Evolutionary conservation across 2,329 filamentous ascomycete genomes (phyloP).

Genomic region (Colletotrichum higginsianum): DNA sequence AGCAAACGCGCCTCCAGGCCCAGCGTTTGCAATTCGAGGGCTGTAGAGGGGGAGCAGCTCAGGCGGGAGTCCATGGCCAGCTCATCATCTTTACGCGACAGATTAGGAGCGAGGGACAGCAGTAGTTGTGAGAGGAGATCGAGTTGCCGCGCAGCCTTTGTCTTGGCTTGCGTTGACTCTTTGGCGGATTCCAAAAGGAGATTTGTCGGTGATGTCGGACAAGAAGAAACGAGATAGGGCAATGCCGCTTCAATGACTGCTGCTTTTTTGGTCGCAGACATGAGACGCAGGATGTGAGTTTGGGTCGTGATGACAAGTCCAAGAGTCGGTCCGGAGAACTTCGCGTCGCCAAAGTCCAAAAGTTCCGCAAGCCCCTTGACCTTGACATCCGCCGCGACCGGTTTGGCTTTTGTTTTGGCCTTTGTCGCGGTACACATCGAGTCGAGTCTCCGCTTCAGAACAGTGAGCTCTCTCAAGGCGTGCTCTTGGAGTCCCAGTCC

Average conservation of each 20-base stretch:
- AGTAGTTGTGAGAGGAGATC: conserved; percentile 77
- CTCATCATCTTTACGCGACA: conserved; percentile 75
- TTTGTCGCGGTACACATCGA: conserved; percentile 29
- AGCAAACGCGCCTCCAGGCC: conserved; percentile 73
- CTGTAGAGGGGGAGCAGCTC: conserved; percentile 69
- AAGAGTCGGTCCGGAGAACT: conserved; percentile 61
- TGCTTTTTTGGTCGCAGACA: conserved; percentile 73
- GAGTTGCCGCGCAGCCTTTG: conserved; percentile 76
- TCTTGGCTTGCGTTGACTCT: conserved; percentile 59
- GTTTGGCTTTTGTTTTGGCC: conserved; percentile 17
- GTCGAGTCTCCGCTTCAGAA: conserved; percentile 76
- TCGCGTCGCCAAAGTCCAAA: conserved; percentile 70
- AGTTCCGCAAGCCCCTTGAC: conserved; percentile 70
- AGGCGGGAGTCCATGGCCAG: conserved; percentile 67
- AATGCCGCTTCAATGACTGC: conserved; percentile 71
- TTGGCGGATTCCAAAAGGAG: conserved; percentile 67
- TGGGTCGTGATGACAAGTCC: conserved; percentile 75
- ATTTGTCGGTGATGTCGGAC: conserved; percentile 70
- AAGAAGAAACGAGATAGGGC: conserved; percentile 67
- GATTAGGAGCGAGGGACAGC: conserved; percentile 76
- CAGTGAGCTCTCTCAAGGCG: conserved; percentile 77
- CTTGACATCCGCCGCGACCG: conserved; percentile 22
- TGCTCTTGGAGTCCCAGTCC: conserved; percentile 75
- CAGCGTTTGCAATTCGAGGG: conserved; percentile 75
- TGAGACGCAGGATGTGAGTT: conserved; percentile 74